Evolutionary conservation across 192 early-diverging fungal species (phyloP).

Genomic region (Coemansia sp.): DNA sequence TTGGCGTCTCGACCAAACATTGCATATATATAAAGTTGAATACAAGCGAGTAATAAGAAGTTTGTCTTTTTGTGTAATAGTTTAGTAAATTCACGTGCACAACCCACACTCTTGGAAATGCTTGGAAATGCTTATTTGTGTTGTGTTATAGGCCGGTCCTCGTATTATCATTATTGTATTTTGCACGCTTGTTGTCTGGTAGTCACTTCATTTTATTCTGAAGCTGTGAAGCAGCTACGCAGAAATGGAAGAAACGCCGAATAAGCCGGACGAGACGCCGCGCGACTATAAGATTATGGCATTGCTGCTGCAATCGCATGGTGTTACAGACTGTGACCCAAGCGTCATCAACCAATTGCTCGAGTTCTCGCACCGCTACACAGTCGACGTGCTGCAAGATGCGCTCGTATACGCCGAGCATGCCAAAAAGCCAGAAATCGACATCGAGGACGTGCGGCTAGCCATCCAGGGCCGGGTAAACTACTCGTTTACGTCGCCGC

Average conservation of each 20-base stretch:
- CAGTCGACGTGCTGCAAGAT: constrained; percentile 88
- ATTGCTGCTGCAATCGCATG: constrained; percentile 79
- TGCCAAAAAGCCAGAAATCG: constrained; percentile 74
- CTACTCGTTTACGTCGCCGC: constrained; percentile 87
- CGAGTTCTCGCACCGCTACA: constrained; percentile 92
- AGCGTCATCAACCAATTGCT: constrained; percentile 87
- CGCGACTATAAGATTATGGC: constrained; percentile 80
- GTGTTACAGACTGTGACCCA: constrained; percentile 86
- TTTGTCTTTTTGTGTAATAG: too few relatives aligned
- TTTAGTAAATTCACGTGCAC: too few relatives aligned
- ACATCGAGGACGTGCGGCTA: constrained; percentile 82
- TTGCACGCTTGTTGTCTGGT: too few relatives aligned
- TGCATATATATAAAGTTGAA: not conserved
- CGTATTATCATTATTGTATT: too few relatives aligned
- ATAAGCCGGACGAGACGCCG: constrained; percentile 51
- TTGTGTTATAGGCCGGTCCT: too few relatives aligned
- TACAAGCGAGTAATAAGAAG: not conserved
- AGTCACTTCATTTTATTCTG: too few relatives aligned
- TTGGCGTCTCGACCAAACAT: constrained; percentile 15
- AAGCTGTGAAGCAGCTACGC: too few relatives aligned
- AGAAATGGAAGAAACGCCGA: constrained; percentile 44
- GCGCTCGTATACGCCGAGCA: constrained; percentile 92
- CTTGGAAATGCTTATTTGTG: too few relatives aligned
- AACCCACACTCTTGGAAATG: too few relatives aligned
- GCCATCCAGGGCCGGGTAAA: constrained; percentile 91